Evolutionary conservation across 1,284 basidiomycete genomes (phyloP).

Genomic region (Xanthoconium separans): DNA sequence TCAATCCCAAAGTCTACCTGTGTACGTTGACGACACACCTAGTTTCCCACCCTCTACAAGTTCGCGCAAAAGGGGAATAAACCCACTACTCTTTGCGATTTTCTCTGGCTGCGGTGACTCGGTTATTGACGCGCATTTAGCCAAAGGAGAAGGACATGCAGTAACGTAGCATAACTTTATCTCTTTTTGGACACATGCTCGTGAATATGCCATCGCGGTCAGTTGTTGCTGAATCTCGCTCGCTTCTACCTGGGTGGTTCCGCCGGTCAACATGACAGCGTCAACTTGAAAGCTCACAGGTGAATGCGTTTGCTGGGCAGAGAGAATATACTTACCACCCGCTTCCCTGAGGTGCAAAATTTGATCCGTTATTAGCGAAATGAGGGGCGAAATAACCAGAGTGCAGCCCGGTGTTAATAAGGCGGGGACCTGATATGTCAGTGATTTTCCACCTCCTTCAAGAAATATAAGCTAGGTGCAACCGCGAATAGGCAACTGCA

Average conservation of each 20-base stretch:
- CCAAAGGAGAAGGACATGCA: constrained; percentile 39
- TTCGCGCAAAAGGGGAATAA: constrained; percentile 64
- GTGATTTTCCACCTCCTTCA: constrained; percentile 80
- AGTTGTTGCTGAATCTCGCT: constrained; percentile 57
- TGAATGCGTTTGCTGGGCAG: constrained; percentile 1
- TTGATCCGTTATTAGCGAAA: constrained; percentile 84
- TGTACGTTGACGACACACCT: constrained; percentile 38
- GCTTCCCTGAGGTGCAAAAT: constrained; percentile 72
- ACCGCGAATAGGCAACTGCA: constrained; percentile 7
- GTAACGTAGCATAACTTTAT: constrained; percentile 86
- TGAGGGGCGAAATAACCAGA: constrained; percentile 81
- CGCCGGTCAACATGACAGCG: constrained; percentile 73
- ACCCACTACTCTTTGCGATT: constrained; percentile 75
- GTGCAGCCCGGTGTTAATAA: constrained; percentile 78
- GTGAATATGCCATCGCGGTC: constrained; percentile 38
- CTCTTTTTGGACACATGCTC: constrained; percentile 29
- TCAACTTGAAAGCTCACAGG: constrained; percentile 43
- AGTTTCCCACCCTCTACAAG: constrained; percentile 63
- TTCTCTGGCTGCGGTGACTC: constrained; percentile 68
- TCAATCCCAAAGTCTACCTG: not conserved
- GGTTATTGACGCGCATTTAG: not conserved
- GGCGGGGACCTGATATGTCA: constrained; percentile 91
- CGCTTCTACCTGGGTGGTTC: constrained; percentile 58
- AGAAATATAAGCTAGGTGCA: not conserved
- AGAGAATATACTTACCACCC: constrained; percentile 44